A percentile compares a stretch with the other conserved stretches of the same genome.
Conservation (phyloP, 495 filamentous ascomycete genomes). For the Aspergillus coremiiformis region DNA sequence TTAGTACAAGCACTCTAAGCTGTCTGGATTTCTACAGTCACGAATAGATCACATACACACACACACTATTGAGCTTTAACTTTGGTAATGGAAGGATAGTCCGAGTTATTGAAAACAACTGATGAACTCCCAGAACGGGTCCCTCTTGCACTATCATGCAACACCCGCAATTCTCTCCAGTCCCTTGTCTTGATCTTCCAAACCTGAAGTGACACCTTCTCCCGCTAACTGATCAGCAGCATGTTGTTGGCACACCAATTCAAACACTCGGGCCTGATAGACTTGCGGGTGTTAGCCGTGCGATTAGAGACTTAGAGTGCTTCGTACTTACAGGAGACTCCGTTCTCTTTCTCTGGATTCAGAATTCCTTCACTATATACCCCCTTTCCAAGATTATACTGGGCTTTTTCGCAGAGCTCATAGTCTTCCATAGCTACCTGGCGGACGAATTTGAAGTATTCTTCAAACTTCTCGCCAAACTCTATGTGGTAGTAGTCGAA, state of each 20-base stretch:
- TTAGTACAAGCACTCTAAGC: too few species aligned
- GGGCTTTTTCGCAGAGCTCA: constrained; percentile 53
- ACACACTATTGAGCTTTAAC: background rate
- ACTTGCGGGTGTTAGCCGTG: constrained; percentile 22
- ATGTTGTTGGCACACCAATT: constrained; percentile 46
- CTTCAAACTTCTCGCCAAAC: constrained; percentile 49
- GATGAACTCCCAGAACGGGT: background rate
- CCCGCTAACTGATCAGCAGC: constrained; percentile 23
- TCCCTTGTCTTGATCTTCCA: constrained; percentile 8
- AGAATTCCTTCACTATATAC: constrained; percentile 53
- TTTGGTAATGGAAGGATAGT: background rate
- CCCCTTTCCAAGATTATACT: constrained; percentile 47
- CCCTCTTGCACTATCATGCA: constrained; percentile 13
- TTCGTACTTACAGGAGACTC: constrained; percentile 43
- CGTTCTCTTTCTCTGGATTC: constrained; percentile 52
- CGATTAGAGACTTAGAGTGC: background rate
- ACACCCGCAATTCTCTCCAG: constrained; percentile 15
- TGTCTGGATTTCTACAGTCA: background rate
- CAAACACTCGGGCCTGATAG: constrained; percentile 50
- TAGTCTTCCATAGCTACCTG: constrained; percentile 55
- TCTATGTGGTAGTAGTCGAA: constrained; percentile 55
- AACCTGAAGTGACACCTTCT: constrained; percentile 2
- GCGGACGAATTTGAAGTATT: constrained; percentile 53
- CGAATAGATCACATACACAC: too few species aligned
- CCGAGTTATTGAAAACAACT: background rate